Evolutionary conservation across 73 alveolate genomes (phyloP), one percentile per base, ranked within the genome.

Genomic region (Paramecium sexaurelia): DNA sequence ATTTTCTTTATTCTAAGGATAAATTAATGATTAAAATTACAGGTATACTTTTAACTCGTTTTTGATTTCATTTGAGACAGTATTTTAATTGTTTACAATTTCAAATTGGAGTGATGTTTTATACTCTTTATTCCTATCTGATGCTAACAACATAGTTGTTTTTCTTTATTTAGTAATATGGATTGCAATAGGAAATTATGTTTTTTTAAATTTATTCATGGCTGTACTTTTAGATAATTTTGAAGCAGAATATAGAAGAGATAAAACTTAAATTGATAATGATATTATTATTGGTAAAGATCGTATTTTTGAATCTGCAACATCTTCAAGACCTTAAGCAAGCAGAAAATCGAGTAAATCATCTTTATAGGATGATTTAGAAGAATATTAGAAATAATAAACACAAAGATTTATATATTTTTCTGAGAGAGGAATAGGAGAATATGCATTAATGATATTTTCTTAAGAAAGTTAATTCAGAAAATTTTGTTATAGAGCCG

Each of bases 111-210:
- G 73, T 88, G 73, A 67, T 69, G 73, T 88, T n/a, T 26, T 88
- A 4, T 68, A 88, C 40, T 75, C 69, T 39, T 61, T 57, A 19
- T 71, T 88, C 2, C 29, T 56, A 37, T 68, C 94, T 20, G 47
- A 88, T 22, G 75, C 69, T 26, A 69, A 39, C 47, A 33, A 68
- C 47, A 57, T 75, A 0, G 55, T 88, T 40, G 69, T 82, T 15
- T 51, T 92, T 19, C 33, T 95, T 39, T 97, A 96, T 78, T 95
- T 95, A 69, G 87, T 97, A 26, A 90, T 94, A 22, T 96, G 99
- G 98, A 96, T 97, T 41, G 68, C 96, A 55, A 87, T 97, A 24
- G 99, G 99, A 37, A 97, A 97, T 84, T 96, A 93, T 85, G 96
- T 96, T 22, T 87, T 97, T 36, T 93, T 97, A 66, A 97, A 97